Percentiles rank a stretch among this genome's conserved stretches.
These are phyloP conservation scores for Trypanosoma rangeli DNA, from an alignment of 208 protist species.

Conservation along the genomic window DNA sequence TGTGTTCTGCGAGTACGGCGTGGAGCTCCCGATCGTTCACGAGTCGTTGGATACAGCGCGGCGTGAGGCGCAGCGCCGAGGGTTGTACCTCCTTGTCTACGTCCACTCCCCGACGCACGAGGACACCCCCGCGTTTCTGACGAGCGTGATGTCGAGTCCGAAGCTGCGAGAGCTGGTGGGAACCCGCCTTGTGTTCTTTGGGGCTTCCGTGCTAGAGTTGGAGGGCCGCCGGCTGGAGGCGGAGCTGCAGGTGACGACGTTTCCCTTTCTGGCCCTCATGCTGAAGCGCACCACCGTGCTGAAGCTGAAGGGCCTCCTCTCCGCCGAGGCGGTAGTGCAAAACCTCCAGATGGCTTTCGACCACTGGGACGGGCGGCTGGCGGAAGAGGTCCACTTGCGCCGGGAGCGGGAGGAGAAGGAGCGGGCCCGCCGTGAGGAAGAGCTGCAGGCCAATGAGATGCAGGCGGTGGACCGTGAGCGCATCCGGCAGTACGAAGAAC, in stretches of 20 bases:
- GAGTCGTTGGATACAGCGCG: slow-evolving; percentile 63
- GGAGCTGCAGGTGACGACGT: slow-evolving; percentile 53
- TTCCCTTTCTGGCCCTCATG: slow-evolving; percentile 63
- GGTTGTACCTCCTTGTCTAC: slow-evolving; percentile 71
- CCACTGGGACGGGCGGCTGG: slow-evolving; percentile 60
- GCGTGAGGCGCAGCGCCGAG: slow-evolving; percentile 40
- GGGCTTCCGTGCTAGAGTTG: slow-evolving; percentile 46
- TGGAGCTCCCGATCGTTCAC: slow-evolving; percentile 52
- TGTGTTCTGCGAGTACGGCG: slow-evolving; percentile 39
- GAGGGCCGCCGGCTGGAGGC: slow-evolving; percentile 48
- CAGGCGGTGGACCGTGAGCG: slow-evolving; percentile 57
- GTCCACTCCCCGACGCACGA: slow-evolving; percentile 81
- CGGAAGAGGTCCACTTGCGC: slow-evolving; percentile 59
- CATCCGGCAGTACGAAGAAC: slow-evolving; percentile 45
- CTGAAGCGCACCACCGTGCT: slow-evolving; percentile 57
- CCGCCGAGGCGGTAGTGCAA: slow-evolving; percentile 39
- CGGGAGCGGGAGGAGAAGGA: slow-evolving; percentile 65
- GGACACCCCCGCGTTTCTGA: slow-evolving; percentile 59
- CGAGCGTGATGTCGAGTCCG: slow-evolving; percentile 45
- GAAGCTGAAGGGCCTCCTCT: slow-evolving; percentile 53
- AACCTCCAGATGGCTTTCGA: slow-evolving; percentile 55
- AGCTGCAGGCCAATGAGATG: slow-evolving; percentile 42
- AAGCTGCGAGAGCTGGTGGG: slow-evolving; percentile 43
- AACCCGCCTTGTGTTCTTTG: slow-evolving; percentile 60
- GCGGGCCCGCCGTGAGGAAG: slow-evolving; percentile 44